Conservation (phyloP, 768 basidiomycete species). For the Phanerochaete carnosa region DNA sequence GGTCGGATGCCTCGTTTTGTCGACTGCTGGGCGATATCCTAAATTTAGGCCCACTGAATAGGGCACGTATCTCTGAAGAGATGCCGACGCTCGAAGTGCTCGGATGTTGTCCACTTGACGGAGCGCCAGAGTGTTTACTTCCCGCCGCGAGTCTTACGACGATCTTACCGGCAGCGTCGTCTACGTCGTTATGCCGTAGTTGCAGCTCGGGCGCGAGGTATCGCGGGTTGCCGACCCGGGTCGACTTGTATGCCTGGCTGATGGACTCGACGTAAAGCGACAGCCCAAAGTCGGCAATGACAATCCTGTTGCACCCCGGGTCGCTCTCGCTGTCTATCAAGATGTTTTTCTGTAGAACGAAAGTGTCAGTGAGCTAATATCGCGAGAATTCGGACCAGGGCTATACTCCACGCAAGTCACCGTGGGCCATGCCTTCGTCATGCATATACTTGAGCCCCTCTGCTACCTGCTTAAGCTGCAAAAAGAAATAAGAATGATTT, state of each 20-base stretch:
- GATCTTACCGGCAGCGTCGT: neutral
- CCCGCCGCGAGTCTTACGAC: no score
- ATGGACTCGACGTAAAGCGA: neutral
- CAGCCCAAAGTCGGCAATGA: slow-evolving; percentile 4
- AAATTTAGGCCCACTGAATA: neutral
- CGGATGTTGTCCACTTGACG: no score
- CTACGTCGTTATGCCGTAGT: neutral
- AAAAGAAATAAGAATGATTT: neutral
- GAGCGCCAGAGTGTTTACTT: no score
- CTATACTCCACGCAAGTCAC: slow-evolving; percentile 2
- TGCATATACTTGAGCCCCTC: slow-evolving; percentile 6
- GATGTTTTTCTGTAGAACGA: neutral
- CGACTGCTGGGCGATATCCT: neutral
- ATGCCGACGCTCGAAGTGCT: no score
- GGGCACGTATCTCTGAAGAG: no score
- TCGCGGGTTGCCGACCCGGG: neutral
- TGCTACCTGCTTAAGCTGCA: neutral
- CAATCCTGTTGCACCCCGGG: neutral
- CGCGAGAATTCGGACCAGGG: neutral
- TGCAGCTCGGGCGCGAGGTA: slow-evolving; percentile 1
- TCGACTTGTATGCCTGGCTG: neutral
- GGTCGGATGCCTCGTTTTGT: neutral
- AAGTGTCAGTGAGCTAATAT: neutral
- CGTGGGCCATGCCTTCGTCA: neutral
- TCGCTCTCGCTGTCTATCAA: neutral